Base-by-base conservation (phyloP, 495 filamentous ascomycete genomes). In the Daldinia bambusicola region DNA sequence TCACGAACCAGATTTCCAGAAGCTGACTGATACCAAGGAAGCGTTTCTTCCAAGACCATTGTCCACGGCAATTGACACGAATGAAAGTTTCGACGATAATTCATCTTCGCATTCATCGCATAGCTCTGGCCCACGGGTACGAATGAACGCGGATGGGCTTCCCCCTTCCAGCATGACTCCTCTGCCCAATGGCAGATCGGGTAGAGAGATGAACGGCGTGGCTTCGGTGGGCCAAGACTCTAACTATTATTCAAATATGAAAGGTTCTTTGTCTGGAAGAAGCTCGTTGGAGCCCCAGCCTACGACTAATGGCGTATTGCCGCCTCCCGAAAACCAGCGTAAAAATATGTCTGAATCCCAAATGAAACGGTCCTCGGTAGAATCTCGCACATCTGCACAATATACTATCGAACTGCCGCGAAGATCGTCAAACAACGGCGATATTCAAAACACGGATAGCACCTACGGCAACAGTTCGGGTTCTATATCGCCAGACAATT, bases 81-180 rank as follows among this genome's bases (percentile, higher is more conserved):
- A 76, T 66, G 78, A 77, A 20, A 77, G 26, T 68, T 77, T 79
- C 55, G 75, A 79, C 67, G 77, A 80, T 52, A 80, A 74, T 61
- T 78, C 75, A 40, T 77, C 74, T 55, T 77, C 76, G 30, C 68
- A 72, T 53, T 79, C 77, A 52, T 80, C 75, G 41, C 70, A 82
- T 60, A 76, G 75, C 45, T 78, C 81, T 66, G 72, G 77, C 43
- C 68, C 74, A 62, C 76, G 74, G 58, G 26, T 61, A 55, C 76
- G 67, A 66, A 67, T 77, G 71, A 81, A 80, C 74, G 80, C 75
- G 56, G 79, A 80, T 73, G 76, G 63, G 59, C 65, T 68, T 6
- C 63, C 69, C 34, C 72, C 78, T 16, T 70, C 76, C 16, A 79
- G 71, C 63, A 77, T 80, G 73, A 77, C 67, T 70, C 57, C 75